phyloP scores from a whole-genome alignment of 1,284 basidiomycete species.

The Polyporus tsugae region DNA sequence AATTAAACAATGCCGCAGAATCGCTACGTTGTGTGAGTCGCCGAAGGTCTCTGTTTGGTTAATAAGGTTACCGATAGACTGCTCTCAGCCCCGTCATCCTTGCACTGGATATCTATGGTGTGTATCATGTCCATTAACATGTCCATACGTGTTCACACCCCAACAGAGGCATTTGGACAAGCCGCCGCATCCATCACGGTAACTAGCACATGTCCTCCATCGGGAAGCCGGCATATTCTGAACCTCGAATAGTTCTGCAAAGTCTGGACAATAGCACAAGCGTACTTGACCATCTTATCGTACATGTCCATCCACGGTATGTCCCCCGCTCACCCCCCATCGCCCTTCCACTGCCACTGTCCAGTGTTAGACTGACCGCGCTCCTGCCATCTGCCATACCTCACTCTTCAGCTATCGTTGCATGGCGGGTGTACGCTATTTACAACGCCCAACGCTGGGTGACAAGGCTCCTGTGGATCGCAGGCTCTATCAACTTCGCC shows the following conservation, averaged over 20 bases:
- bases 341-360: neutral
- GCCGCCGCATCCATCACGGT: slow-evolving; percentile 33
- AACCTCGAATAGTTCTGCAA: slow-evolving; percentile 38
- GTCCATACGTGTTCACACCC: neutral
- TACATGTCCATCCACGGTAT: slow-evolving; percentile 44
- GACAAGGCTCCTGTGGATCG: slow-evolving; percentile 36
- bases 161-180: slow-evolving; percentile 32
- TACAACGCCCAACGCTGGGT: slow-evolving; percentile 40
- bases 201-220: neutral
- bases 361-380: neutral
- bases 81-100: slow-evolving; percentile 39
- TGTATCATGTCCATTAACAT: slow-evolving; percentile 1
- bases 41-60: neutral
- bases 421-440: slow-evolving; percentile 41
- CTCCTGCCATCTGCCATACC: neutral
- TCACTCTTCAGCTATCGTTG: slow-evolving; percentile 38
- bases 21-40: slow-evolving; percentile 42
- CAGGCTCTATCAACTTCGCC: slow-evolving; percentile 36
- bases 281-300: slow-evolving; percentile 41
- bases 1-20: slow-evolving; percentile 31
- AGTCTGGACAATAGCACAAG: slow-evolving; percentile 41
- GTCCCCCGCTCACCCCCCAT: neutral
- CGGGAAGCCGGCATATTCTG: neutral
- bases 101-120: slow-evolving; percentile 42
- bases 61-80: slow-evolving; percentile 9